Evolutionary conservation across 164 flowering plant species (phyloP).

Genomic region (Brasenia schreberi): DNA sequence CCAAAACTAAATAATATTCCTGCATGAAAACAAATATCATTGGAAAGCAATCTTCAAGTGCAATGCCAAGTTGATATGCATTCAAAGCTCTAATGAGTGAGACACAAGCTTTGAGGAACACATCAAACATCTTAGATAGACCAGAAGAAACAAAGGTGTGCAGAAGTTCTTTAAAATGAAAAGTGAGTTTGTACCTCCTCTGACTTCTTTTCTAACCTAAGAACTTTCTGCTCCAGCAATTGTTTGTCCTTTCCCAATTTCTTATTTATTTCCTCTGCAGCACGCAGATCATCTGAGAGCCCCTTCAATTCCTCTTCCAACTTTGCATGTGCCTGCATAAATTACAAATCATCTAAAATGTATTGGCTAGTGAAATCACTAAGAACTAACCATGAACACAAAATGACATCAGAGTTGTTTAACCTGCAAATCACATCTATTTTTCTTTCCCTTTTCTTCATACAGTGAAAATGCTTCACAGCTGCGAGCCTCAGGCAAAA

Average conservation of each 20-base stretch:
- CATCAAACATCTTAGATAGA: background rate
- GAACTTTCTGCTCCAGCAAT: conserved; percentile 49
- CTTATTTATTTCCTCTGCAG: conserved; percentile 42
- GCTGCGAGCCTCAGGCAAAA: background rate
- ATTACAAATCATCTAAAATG: background rate
- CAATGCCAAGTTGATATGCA: too few species aligned
- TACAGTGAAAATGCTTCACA: background rate
- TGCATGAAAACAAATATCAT: too few species aligned
- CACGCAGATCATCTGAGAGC: conserved; percentile 39
- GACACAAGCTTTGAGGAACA: too few species aligned
- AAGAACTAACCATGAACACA: too few species aligned
- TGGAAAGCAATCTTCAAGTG: too few species aligned
- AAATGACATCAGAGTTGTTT: too few species aligned
- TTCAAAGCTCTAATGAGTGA: too few species aligned
- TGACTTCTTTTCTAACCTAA: conserved; percentile 40
- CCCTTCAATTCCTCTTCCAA: conserved; percentile 57
- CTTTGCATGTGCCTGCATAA: conserved; percentile 30
- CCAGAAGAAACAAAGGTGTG: background rate
- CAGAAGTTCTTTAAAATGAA: background rate
- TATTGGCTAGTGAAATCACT: too few species aligned
- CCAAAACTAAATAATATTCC: too few species aligned
- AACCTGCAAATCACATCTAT: background rate
- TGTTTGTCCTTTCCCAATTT: conserved; percentile 48
- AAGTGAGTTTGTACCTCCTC: conserved; percentile 43
- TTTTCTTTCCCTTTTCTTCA: background rate